Evolutionary conservation across 768 basidiomycete species (phyloP), one percentile per base, ranked within the genome.

Genomic region (Tricholoma sp.): DNA sequence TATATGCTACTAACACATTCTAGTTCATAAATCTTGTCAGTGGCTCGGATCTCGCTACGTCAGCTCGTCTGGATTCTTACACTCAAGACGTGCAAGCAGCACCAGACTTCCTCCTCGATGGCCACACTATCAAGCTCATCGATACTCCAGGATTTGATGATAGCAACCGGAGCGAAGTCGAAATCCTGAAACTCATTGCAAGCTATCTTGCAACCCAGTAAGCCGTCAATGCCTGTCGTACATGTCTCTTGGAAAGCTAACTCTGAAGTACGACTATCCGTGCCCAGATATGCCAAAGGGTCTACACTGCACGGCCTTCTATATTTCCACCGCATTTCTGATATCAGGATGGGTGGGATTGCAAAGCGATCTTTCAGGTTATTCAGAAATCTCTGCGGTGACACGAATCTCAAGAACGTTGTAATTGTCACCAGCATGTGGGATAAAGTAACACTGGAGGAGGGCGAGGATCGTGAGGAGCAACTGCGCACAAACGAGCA

Each of bases 381-480:
- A 58, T 73, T 76, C 56, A 59, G 62, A 18, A 61, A 65, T 31
- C 53, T 77, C 12, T 77, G 76, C 33, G 76, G 75, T 2, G 32
- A 62, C 9, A n/a, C 57, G 4, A 61, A 66, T 6, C 52, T 71
- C 29, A 59, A 15, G 36, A 72, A 71, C 20, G 63, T 72, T 7
- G 60, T 69, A n/a, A 57, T 77, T 15, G 63, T 68, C 13, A 76
- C 74, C 0, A 75, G 71, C 1, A 74, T 72, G 69, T 76, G 74
- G 76, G 65, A 63, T 15, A 65, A 47, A 18, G 68, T 68, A 29
- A 28, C 1, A 6, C 10, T 8, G 1, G 13, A 59, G 9, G 57
- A 39, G 10, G 56, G 53, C 4, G 44, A 18, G 1, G 55, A 53
- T 18, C 59, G 65, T 11, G 71, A 74, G 42, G 6, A 15, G 0